Evolutionary conservation across 129 eudicot genomes (phyloP), one percentile per base, ranked within the genome.

Genomic region (Chrysanthemum lavandulifolium): DNA sequence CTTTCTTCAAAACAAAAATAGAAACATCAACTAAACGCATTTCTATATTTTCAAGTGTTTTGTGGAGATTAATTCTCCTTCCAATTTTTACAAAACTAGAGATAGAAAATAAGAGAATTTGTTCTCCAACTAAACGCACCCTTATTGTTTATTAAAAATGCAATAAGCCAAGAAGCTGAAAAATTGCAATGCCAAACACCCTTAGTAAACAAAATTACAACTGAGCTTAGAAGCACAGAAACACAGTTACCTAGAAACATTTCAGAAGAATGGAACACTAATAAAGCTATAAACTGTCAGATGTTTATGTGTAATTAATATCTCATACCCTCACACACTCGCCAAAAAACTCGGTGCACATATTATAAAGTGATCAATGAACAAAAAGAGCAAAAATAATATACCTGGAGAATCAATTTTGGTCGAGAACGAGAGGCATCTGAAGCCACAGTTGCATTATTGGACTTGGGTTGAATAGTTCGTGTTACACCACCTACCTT

Each of bases 401-500:
- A 74, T 77, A 85, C 96, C 92, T 84, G 96, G 12, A 75, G 82
- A 71, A 70, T 71, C 78, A 80, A 70, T 54, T 80, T 91, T 63
- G 72, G 88, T 13, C 80, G 82, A 27, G 76, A 69, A 13, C 82
- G 85, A 57, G 89, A 60, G 47, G 73, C 76, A 70, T 87, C 92
- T 55, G 84, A 79, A 54, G 84, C 60, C 51, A 67, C 85, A 16
- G 75, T 71, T 72, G 80, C 82, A 50, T 79, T 68, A 73, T 60
- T 80, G 51, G 89, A 69, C 76, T 94, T 90, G 52, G 97, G 53
- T 70, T 94, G 97, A 79, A 94, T 87, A 61, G 96, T 90, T 19
- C 86, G 81, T 13, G 91, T 94, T 27, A 86, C 86, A 62, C 97
- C 98, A 60, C 96, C 96, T 62, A 94, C 91, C 84, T 94, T 94